These are phyloP conservation scores for Chaetomium olivaceum DNA, from an alignment of 2,329 filamentous ascomycete genomes.

Conservation along the genomic window DNA sequence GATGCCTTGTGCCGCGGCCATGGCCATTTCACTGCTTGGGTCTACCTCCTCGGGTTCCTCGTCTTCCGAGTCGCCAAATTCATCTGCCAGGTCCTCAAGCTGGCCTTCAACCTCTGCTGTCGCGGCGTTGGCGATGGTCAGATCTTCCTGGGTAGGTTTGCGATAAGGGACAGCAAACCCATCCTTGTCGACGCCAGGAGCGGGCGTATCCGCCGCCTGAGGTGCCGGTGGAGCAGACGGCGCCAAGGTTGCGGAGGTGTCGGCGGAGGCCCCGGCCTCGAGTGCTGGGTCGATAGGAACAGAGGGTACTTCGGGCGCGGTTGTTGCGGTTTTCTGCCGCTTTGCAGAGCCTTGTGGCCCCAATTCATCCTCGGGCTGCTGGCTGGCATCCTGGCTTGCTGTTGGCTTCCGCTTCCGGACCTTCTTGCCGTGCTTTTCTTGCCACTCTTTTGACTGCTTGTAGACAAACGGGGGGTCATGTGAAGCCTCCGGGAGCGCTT, in stretches of 20 bases:
- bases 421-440: slow-evolving; percentile 49
- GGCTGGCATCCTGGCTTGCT: slow-evolving; percentile 14
- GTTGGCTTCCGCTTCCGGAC: slow-evolving; percentile 42
- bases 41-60: slow-evolving; percentile 27
- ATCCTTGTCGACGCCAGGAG: slow-evolving; percentile 55
- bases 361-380: slow-evolving; percentile 36
- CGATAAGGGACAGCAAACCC: slow-evolving; percentile 65
- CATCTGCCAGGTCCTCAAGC: slow-evolving; percentile 41
- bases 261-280: slow-evolving; percentile 19
- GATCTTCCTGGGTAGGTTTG: slow-evolving; percentile 31
- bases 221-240: slow-evolving; percentile 34
- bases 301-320: neutral
- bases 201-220: slow-evolving; percentile 29
- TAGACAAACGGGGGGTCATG: slow-evolving; percentile 86
- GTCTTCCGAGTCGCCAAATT: slow-evolving; percentile 44
- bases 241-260: slow-evolving; percentile 3
- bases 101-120: slow-evolving; percentile 26
- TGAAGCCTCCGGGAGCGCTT: slow-evolving; percentile 42
- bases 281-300: slow-evolving; percentile 20
- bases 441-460: slow-evolving; percentile 59
- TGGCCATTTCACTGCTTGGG: slow-evolving; percentile 35
- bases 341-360: slow-evolving; percentile 34
- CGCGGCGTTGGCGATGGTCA: slow-evolving; percentile 23
- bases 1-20: slow-evolving; percentile 35
- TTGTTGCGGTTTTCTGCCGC: slow-evolving; percentile 27